Conservation (phyloP, 2,329 filamentous ascomycete species). For the Fusarium goolgardi region DNA sequence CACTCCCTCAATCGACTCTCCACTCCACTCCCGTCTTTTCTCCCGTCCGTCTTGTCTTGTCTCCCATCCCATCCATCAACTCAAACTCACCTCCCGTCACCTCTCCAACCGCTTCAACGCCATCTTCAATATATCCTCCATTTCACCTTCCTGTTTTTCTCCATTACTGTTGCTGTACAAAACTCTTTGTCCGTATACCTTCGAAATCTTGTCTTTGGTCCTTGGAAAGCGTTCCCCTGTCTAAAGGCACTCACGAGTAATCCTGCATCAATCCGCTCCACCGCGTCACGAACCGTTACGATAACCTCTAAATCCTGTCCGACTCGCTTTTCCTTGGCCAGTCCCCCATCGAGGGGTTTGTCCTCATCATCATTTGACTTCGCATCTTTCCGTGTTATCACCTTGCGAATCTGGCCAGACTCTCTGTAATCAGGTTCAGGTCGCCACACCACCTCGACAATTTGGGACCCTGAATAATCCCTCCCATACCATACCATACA, state of each 20-base stretch:
- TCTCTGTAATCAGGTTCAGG: constrained; percentile 33
- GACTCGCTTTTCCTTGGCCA: constrained; percentile 38
- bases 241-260: constrained; percentile 28
- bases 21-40: constrained; percentile 35
- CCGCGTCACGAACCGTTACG: constrained; percentile 44
- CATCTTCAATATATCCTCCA: constrained; percentile 35
- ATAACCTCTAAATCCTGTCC: constrained; percentile 39
- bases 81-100: constrained; percentile 26
- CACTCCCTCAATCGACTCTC: constrained; percentile 27
- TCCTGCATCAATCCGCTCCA: constrained; percentile 41
- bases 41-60: constrained; percentile 23
- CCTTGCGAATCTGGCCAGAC: constrained; percentile 32
- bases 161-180: constrained; percentile 30
- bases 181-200: constrained; percentile 26
- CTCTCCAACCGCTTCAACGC: constrained; percentile 34
- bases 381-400: constrained; percentile 16
- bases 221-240: constrained; percentile 24
- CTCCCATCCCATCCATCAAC: constrained; percentile 14
- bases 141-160: constrained; percentile 33
- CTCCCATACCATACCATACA: constrained; percentile 24
- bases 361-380: constrained; percentile 29
- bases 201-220: constrained; percentile 24
- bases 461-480: constrained; percentile 42
- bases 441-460: constrained; percentile 42
- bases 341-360: constrained; percentile 44